Base-by-base conservation (phyloP, 179 eudicot species). In the Amaranthus tricolor region DNA sequence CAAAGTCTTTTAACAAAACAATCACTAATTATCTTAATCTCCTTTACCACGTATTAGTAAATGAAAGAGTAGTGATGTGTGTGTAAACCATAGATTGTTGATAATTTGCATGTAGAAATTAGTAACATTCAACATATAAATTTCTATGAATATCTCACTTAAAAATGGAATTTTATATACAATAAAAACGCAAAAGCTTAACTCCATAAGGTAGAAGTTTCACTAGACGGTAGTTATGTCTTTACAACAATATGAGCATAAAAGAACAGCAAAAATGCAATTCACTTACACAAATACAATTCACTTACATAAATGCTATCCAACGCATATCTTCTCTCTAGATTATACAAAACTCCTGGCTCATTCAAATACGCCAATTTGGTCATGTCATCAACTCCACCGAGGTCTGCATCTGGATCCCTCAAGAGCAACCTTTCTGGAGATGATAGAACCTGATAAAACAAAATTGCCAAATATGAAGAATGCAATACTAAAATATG, bases 331-430 rank as follows among this genome's bases (percentile, higher is more conserved):
- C 99, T 85, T 83, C 94, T 90, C 85, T 88, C 90, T 63, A 96
- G 82, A 83, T 96, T 96, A 78, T 96, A 90, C 44, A 96, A 83
- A 74, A 96, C 98, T 72, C 98, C 97, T 4, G 98, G 98, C 82
- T 96, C 98, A 80, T 96, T 96, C 86, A 96, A 83, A 57, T 96
- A 96, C 60, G 97, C 85, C 85, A 96, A 82, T 80, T 91, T 96
- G 56, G 99, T 96, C 99, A 96, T 96, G 76, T 96, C 99, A 86
- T 96, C 99, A 11, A 96, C 99, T 81, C 99, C 99, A 7, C 98
- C 97, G 80, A 85, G 89, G 77, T 96, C 99, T 1, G 88, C 89
- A 78, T 96, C 99, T 19, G 88, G 91, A 79, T 96, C 98, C 76
- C 99, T 82, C 66, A 82, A 86, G 64, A 84, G 85, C 80, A 96